Base-by-base conservation (phyloP, 768 basidiomycete genomes). In the Symmetrospora coprosmae region DNA sequence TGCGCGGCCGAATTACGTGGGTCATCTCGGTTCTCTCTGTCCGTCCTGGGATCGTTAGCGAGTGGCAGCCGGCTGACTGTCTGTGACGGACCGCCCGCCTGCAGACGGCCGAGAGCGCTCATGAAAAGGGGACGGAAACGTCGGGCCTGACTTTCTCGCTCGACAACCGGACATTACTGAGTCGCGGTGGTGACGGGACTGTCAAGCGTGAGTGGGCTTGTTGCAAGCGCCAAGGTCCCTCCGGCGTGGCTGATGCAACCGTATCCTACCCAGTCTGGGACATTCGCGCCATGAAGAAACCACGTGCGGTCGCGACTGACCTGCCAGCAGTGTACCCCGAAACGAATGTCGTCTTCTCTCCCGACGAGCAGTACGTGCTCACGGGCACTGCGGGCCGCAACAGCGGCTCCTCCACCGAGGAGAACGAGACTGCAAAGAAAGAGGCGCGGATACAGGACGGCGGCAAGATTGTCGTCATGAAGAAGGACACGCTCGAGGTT, bases 261-360 rank as follows among this genome's bases (percentile, higher is more conserved):
- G 31, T 28, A 4, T 38, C 13, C 60, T 23, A 17, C n/a, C 8
- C 65, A 97, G 92, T 96, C 43, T 99, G 94, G 94, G 92, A 97
- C 72, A 73, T 88, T 27, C 82, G 87, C 58, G 78, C 84, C 11
- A 87, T 97, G 77, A 89, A 86, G 72, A 88, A 86, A 72, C 90
- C 94, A 1, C 70, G 96, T 30, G 81, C 79, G 2, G 78, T 78
- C n/a, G 81, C 79, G 59, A 71, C 78, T 28, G 80, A 77, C 47
- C 73, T 87, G 27, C 76, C 80, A 45, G 87, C 87, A 16, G 73
- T 89, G 55, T 96, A 99, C 74, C 85, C 88, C 16, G 81, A 85
- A 65, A 92, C 91, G 38, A 97, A 97, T 72, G 84, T 91, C 8
- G 80, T 85, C 64, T 97, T 92, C 74, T 94, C 90, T 66, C 94